These are phyloP conservation scores for Ophiobolus disseminans DNA, from an alignment of 2,329 filamentous ascomycete species.

Conservation along the genomic window DNA sequence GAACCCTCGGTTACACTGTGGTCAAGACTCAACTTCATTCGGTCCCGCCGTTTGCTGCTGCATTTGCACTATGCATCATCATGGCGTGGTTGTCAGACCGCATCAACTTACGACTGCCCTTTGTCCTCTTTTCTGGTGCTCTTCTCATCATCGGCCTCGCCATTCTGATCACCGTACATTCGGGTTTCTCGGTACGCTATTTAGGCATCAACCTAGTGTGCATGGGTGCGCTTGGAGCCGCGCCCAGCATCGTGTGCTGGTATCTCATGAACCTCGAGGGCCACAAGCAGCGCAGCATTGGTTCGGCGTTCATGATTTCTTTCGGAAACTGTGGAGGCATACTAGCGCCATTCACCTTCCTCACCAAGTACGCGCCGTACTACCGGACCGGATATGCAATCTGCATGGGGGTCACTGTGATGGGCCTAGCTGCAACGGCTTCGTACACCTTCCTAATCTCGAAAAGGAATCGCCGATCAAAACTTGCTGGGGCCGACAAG, in stretches of 20 bases:
- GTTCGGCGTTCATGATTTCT: constrained; percentile 54
- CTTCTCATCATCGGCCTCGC: constrained; percentile 57
- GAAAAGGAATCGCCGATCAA: not conserved
- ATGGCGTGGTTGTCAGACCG: constrained; percentile 55
- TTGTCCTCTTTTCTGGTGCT: constrained; percentile 58
- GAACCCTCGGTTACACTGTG: constrained; percentile 30
- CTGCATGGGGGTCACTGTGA: constrained; percentile 39
- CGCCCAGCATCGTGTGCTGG: constrained; percentile 43
- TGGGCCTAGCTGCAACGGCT: not conserved
- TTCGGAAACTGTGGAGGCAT: constrained; percentile 59
- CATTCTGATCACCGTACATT: constrained; percentile 58
- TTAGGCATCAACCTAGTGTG: constrained; percentile 38
- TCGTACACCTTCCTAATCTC: constrained; percentile 1
- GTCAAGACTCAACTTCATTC: constrained; percentile 32
- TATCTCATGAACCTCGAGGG: constrained; percentile 51
- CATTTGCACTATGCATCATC: constrained; percentile 16
- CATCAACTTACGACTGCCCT: constrained; percentile 48
- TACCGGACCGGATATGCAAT: constrained; percentile 57
- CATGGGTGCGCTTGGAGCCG: constrained; percentile 41
- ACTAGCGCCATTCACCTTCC: constrained; percentile 56
- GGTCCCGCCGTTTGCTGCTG: constrained; percentile 31
- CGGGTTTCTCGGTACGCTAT: constrained; percentile 37
- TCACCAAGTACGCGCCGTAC: constrained; percentile 51
- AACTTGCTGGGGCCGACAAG: not conserved
- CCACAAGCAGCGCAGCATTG: constrained; percentile 61